phyloP scores from a whole-genome alignment of 257 asterid genomes.

The Solanum tarapatanum region DNA sequence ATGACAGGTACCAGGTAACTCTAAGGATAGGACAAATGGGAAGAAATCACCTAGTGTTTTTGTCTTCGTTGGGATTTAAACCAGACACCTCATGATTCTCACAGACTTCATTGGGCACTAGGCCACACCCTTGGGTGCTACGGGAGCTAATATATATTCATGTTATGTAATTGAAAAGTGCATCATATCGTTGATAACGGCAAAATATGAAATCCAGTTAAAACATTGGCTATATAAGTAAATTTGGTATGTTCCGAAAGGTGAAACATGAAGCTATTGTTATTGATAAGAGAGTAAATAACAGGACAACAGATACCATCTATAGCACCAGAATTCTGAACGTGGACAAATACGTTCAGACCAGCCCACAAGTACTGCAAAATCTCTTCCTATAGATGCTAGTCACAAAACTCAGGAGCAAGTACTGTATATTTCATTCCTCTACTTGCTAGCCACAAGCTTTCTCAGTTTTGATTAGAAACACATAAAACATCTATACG shows the following conservation, averaged over 20 bases:
- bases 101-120: not conserved
- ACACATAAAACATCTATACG: not conserved
- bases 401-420: not conserved
- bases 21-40: fast-evolving
- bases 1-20: fast-evolving
- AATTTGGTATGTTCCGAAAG: not conserved
- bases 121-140: no score
- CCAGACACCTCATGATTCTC: not conserved
- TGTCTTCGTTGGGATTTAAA: not conserved
- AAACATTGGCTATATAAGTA: not conserved
- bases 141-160: not conserved
- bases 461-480: not conserved
- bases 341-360: not conserved
- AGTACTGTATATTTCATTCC: not conserved
- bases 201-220: not conserved
- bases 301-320: not conserved
- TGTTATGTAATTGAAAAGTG: not conserved
- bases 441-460: not conserved
- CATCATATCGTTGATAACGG: not conserved
- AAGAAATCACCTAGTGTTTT: not conserved
- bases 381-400: not conserved
- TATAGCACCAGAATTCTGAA: not conserved
- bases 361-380: not conserved
- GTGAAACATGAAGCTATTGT: not conserved
- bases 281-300: not conserved